Evolutionary conservation across 2,329 filamentous ascomycete genomes (phyloP), one percentile per base, ranked within the genome.

Genomic region (Sporothrix pseudoabietina): DNA sequence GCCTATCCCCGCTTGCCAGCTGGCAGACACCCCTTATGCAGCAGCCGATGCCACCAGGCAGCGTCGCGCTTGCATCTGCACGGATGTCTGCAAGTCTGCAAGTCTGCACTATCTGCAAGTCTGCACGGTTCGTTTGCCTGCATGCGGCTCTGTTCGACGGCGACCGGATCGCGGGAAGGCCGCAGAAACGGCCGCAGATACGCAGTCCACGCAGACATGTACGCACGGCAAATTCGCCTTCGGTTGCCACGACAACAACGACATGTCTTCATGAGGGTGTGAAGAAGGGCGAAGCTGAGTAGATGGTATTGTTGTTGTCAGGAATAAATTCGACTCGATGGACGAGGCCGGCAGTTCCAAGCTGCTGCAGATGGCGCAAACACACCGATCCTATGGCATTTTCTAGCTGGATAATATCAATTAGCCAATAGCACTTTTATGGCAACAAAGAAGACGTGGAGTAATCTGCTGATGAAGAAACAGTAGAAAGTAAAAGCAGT

Each of bases 151-250:
- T 57, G 57, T 32, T 32, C 16, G 22, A 22, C 39, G 49, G 19
- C 44, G 19, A 2, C 4, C 7, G 52, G 10, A 52, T 4, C 5
- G 47, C 57, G 65, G 70, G 71, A 71, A 10, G 73, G 73, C 44
- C 73, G 73, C 73, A 74, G 66, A 69, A 71, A 44, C 41, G 73
- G 73, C 69, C 71, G 73, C 73, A 66, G 73, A 35, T 26, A 14
- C 44, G 49, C 22, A 65, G 47, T 16, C 44, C 44, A 26, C 35
- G 35, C 22, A 66, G 39, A 26, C 57, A 41, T 22, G 44, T 16
- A 57, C 49, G 44, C 65, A 69, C 19, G n/a, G 35, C 10, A 39
- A 32, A 47, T 32, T 8, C n/a, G 44, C 66, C 72, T n/a, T 35
- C 26, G 39, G 71, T 72, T 72, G 71, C 14, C 71, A 68, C 55